Evolutionary conservation across 2,329 filamentous ascomycete species (phyloP).

Genomic region (Fusarium chuoi): DNA sequence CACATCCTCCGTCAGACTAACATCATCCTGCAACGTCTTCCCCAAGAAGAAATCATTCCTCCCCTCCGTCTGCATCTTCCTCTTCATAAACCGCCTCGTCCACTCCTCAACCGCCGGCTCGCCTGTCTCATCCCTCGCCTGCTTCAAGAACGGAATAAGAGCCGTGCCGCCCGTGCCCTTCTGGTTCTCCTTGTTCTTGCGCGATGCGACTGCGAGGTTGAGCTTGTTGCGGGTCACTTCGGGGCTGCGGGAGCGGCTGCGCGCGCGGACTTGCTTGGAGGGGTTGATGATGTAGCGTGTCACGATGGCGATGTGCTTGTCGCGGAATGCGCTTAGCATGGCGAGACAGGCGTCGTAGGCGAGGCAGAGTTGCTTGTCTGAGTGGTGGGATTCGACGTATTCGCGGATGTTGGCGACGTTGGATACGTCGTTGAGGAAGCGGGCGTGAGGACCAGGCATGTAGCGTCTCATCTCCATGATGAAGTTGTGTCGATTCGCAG

Average conservation of each 20-base stretch:
- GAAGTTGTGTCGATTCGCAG: conserved; percentile 74
- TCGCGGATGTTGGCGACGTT: conserved; percentile 86
- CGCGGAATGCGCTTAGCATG: conserved; percentile 75
- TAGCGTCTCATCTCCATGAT: conserved; percentile 97
- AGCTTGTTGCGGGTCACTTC: conserved; percentile 60
- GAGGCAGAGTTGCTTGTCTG: conserved; percentile 74
- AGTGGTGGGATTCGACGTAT: conserved; percentile 74
- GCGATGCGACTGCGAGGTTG: conserved; percentile 72
- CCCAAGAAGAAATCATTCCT: conserved; percentile 68
- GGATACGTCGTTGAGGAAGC: conserved; percentile 85
- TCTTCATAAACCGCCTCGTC: conserved; percentile 68
- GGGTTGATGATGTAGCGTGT: conserved; percentile 95
- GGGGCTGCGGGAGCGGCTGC: conserved; percentile 69
- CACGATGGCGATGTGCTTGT: conserved; percentile 97
- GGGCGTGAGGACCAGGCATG: conserved; percentile 93
- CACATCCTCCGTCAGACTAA: conserved; percentile 56
- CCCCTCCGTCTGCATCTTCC: conserved; percentile 60
- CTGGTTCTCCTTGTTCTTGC: conserved; percentile 66
- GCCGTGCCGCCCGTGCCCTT: conserved; percentile 94
- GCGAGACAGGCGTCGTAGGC: conserved; percentile 92
- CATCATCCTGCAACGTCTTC: conserved; percentile 57
- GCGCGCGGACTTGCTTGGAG: conserved; percentile 76
- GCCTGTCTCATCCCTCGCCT: conserved; percentile 94
- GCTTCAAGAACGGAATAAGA: conserved; percentile 94
- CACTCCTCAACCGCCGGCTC: conserved; percentile 83